phyloP scores from a whole-genome alignment of 768 basidiomycete species.

The Tulasnella sp. region DNA sequence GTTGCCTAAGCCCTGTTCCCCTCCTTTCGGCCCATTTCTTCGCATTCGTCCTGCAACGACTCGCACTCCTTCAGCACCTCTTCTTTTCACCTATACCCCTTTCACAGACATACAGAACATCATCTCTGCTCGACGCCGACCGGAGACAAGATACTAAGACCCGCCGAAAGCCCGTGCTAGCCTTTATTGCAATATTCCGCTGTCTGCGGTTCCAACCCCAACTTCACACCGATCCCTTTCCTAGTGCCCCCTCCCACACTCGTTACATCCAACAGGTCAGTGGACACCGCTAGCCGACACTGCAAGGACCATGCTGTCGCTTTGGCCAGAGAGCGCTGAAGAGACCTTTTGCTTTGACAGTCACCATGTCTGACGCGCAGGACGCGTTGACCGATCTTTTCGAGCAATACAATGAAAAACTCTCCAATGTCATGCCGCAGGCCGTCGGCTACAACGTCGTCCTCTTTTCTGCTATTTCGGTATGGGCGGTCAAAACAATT shows the following conservation, averaged over 20 bases:
- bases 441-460: conserved; percentile 47
- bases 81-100: conserved; percentile 5
- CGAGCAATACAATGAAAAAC: conserved; percentile 41
- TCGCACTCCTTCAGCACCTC: background rate
- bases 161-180: background rate
- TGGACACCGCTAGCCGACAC: background rate
- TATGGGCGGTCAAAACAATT: conserved; percentile 32
- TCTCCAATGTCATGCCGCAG: conserved; percentile 44
- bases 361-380: conserved; percentile 9
- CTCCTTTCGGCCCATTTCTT: background rate
- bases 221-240: background rate
- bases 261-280: conserved; percentile 10
- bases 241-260: background rate
- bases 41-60: background rate
- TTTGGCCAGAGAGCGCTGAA: background rate
- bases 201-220: background rate
- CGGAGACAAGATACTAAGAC: background rate
- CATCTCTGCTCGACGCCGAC: background rate
- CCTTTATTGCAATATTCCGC: conserved; percentile 16
- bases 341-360: background rate
- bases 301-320: background rate
- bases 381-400: conserved; percentile 36
- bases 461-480: conserved; percentile 45
- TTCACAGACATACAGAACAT: background rate
- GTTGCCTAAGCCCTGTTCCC: background rate